Evolutionary conservation across 805 yeast genomes (phyloP).

Genomic region (Martiniozyma abietophila): DNA sequence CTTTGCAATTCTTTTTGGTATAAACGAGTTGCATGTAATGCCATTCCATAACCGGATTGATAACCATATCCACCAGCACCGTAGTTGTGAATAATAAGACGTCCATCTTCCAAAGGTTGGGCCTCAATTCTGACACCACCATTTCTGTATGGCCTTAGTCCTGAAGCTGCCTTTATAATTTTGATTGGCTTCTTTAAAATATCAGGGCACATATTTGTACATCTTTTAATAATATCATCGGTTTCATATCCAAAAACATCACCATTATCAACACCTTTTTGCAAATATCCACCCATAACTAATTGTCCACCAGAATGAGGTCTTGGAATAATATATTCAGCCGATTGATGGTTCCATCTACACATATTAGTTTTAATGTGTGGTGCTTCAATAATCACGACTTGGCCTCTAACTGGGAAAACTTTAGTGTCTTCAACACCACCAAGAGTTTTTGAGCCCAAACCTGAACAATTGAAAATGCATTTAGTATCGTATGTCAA

Average conservation of each 20-base stretch:
- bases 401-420: slow-evolving; percentile 74
- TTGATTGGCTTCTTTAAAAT: slow-evolving; percentile 36
- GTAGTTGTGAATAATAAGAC: slow-evolving; percentile 53
- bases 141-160: slow-evolving; percentile 63
- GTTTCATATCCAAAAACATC: slow-evolving; percentile 50
- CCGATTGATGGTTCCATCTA: slow-evolving; percentile 48
- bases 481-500: slow-evolving; percentile 25
- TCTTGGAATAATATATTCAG: slow-evolving; percentile 65
- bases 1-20: slow-evolving; percentile 8
- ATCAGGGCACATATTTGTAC: slow-evolving; percentile 41
- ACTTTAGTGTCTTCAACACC: slow-evolving; percentile 55
- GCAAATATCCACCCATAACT: slow-evolving; percentile 66
- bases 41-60: slow-evolving; percentile 58
- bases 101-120: slow-evolving; percentile 32
- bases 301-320: slow-evolving; percentile 57
- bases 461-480: slow-evolving; percentile 70
- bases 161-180: slow-evolving; percentile 56
- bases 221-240: slow-evolving; percentile 49
- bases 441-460: slow-evolving; percentile 51
- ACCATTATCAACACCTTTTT: slow-evolving; percentile 49
- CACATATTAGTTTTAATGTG: slow-evolving; percentile 48
- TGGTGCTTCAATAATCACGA: slow-evolving; percentile 61
- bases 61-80: slow-evolving; percentile 63
- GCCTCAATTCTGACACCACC: slow-evolving; percentile 68
- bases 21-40: slow-evolving; percentile 34